Evolutionary conservation across 139 green algal species (phyloP).

Genomic region (Tetraselmis chui): DNA sequence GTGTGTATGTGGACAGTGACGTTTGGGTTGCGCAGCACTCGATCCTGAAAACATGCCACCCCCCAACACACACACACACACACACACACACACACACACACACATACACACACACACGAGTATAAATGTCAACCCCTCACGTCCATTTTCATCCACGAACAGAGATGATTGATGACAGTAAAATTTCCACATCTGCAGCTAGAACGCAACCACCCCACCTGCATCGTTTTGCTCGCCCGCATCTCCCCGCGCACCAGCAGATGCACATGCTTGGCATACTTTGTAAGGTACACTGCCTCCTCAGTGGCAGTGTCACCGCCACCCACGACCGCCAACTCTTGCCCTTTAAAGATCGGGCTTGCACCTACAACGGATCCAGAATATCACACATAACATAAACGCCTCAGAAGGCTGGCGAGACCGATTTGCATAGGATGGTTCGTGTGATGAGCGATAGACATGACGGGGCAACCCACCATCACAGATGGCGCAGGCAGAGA

Average conservation of each 20-base stretch:
- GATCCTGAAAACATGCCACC: constrained; percentile 21
- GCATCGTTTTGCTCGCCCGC: constrained; percentile 87
- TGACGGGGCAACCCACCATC: too few species aligned
- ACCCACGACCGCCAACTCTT: constrained; percentile 90
- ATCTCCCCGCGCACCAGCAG: constrained; percentile 83
- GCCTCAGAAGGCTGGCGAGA: too few species aligned
- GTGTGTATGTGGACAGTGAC: constrained; percentile 80
- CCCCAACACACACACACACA: too few species aligned
- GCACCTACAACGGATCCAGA: constrained; percentile 35
- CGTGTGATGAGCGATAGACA: too few species aligned
- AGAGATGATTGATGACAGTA: too few species aligned
- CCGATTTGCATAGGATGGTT: too few species aligned
- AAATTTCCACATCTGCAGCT: too few species aligned
- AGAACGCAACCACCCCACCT: too few species aligned
- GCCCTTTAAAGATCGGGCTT: constrained; percentile 68
- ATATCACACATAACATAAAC: constrained; percentile 9
- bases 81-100: too few species aligned
- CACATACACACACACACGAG: too few species aligned
- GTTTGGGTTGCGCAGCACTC: constrained; percentile 21
- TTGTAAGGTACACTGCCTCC: constrained; percentile 96
- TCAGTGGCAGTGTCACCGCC: constrained; percentile 93
- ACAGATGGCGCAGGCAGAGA: constrained; percentile 95
- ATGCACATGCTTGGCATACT: constrained; percentile 92
- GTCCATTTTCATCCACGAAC: too few species aligned
- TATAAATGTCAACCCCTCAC: too few species aligned